These are phyloP conservation scores for Phaeophleospora eucalypticola DNA, from an alignment of 2,329 filamentous ascomycete species.

Conservation along the genomic window DNA sequence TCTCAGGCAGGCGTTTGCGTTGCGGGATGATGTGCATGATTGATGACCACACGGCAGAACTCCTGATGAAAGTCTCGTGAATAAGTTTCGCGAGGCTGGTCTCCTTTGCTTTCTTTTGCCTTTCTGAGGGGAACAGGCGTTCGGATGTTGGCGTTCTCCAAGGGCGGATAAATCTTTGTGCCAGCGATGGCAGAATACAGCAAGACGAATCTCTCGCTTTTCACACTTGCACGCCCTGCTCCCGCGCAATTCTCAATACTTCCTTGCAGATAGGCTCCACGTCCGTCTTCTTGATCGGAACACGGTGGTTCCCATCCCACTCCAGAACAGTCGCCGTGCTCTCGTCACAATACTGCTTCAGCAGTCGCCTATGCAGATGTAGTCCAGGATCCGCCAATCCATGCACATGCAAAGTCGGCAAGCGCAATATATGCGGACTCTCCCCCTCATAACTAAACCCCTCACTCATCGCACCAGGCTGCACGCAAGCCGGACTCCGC, in stretches of 20 bases:
- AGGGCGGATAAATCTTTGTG: too few species aligned
- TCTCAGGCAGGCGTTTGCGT: conserved; percentile 67
- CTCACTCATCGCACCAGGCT: conserved; percentile 42
- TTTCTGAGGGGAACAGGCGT: too few species aligned
- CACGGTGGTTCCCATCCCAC: conserved; percentile 68
- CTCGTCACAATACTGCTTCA: conserved; percentile 57
- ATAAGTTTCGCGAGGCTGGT: too few species aligned
- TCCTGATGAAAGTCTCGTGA: too few species aligned
- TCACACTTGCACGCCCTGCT: conserved; percentile 40
- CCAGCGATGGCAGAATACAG: neutral
- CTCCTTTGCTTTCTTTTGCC: neutral
- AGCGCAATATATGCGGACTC: conserved; percentile 46
- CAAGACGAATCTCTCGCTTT: too few species aligned
- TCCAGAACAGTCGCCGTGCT: conserved; percentile 57
- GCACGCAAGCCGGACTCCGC: conserved; percentile 36
- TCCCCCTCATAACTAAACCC: conserved; percentile 42
- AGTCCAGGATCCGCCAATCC: conserved; percentile 59
- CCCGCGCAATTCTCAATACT: conserved; percentile 50
- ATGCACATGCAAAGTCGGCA: conserved; percentile 66
- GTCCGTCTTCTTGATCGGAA: conserved; percentile 65
- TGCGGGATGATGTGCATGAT: conserved; percentile 67
- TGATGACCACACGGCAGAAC: conserved; percentile 31
- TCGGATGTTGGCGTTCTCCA: too few species aligned
- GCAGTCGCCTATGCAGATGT: conserved; percentile 53
- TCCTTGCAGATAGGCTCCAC: conserved; percentile 55